Evolutionary conservation across 208 protist species (phyloP), one percentile per base, ranked within the genome.

Genomic region (Herpetomonas tarakana): DNA sequence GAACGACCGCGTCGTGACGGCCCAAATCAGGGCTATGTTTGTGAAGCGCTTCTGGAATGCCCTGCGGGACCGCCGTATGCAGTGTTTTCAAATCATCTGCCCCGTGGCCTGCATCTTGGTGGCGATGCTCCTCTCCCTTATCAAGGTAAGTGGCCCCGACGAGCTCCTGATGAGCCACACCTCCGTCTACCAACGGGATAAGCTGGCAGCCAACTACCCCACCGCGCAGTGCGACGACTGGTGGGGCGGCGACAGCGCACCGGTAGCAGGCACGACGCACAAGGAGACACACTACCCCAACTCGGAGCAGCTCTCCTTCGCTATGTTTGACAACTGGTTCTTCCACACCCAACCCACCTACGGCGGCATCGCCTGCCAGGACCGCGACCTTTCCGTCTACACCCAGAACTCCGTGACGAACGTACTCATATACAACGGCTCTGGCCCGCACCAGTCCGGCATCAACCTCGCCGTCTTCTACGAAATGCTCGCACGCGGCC

Each of bases 381-480:
- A 69, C 28, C 41, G 21, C 2, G 44, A 50, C 3, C 19, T 73
- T 19, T 21, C 38, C 1, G 2, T 21, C 1, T 22, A 57, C 26
- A 49, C 38, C 22, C 26, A n/a, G 7, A 29, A 21, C 4, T 18
- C 19, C 9, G 18, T 62, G 11, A 45, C 27, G 1, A 69, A 63
- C 26, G 6, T 70, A 0, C 35, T 58, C 39, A 39, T 63, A 12
- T 38, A 58, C 29, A 70, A 70, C 49, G 39, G 55, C 2, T 52
- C 49, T 19, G 67, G 60, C 1, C 65, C 62, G n/a, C 69, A 75
- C 26, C 69, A 75, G 47, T 31, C 60, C 3, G 58, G 26, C 7
- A 22, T 70, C 16, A 51, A 41, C 31, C 70, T 93, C 21, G 89
- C 82, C 6, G 73, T 71, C 26, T 91, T 97, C 29, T 98, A 96